Base-by-base conservation (phyloP, 225 moss, liverwort and hornwort genomes). In the Rhytidiadelphus loreus region DNA sequence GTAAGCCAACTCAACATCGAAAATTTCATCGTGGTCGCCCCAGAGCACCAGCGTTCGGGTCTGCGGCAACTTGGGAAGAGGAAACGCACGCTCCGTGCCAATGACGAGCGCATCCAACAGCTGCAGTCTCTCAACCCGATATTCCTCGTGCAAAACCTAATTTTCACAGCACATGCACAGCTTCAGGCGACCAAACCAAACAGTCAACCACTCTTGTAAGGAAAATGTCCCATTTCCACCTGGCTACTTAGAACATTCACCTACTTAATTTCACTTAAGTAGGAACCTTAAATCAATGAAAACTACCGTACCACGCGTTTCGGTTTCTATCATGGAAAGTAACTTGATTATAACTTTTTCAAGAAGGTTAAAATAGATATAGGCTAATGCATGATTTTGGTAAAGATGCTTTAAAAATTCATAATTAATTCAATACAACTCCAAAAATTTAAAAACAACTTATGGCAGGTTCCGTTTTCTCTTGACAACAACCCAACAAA, bases 1-100 rank as follows among this genome's bases (percentile, higher is more conserved):
- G 88, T 93, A 88, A 10, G 94, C 94, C 62, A 94, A 83, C 35
- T 86, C 88, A 28, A 70, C 28, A 62, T 80, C 80, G 85, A 94
- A 94, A 57, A 94, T 91, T 70, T 85, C 66, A 87, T 94, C 94
- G 72, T 88, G 90, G 25, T 92, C 90, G 64, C 93, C 94, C 94
- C 94, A 94, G 10, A 94, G 53, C 74, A 94, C 88, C 75, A 94
- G 43, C 62, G 92, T 89, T 19, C 85, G 83, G 56, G 79, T 81
- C 90, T 94, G 94, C 37, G 59, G 72, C 91, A 94, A 83, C 80
- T 89, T 86, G 9, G 94, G 94, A 77, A 94, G 90, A 50, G 93
- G 93, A 50, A 90, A 86, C 16, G 94, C 94, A 29, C 76, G 74
- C 75, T 85, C 86, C 6, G 93, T 92, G 73, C 94, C 94, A 44